Conservation (phyloP, 2,329 filamentous ascomycete genomes). For the Fusarium sp. region DNA sequence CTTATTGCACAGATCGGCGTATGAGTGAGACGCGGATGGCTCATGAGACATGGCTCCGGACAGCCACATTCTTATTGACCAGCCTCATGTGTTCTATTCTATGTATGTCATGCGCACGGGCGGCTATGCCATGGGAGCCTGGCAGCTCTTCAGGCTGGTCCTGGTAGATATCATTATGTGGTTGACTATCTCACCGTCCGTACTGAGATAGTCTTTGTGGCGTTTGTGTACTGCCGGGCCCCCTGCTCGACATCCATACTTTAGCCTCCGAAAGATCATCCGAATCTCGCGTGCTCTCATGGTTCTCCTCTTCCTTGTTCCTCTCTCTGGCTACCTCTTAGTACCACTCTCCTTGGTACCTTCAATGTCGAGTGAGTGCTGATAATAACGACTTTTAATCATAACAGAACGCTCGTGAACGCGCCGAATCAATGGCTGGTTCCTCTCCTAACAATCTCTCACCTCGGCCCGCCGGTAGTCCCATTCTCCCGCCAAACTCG, state of each 20-base stretch:
- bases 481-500: conserved; percentile 33
- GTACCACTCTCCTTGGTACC: background rate
- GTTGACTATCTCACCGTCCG: conserved; percentile 1
- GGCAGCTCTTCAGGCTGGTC: background rate
- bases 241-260: conserved; percentile 23
- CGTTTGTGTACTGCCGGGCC: conserved; percentile 20
- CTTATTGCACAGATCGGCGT: background rate
- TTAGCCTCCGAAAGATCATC: conserved; percentile 35
- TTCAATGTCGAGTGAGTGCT: conserved; percentile 9
- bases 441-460: conserved; percentile 32
- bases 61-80: background rate
- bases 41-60: conserved; percentile 8
- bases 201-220: conserved; percentile 12
- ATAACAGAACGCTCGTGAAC: conserved; percentile 57
- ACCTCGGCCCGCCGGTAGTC: conserved; percentile 35
- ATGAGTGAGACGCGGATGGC: background rate
- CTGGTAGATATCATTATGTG: background rate
- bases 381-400: conserved; percentile 13
- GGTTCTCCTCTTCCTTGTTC: background rate
- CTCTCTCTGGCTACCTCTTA: conserved; percentile 1
- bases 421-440: conserved; percentile 56
- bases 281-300: conserved; percentile 35
- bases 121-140: background rate
- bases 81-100: background rate
- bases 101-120: background rate